A percentile compares a stretch with the other conserved stretches of the same genome.
Conservation (phyloP, 495 filamentous ascomycete species). For the Aspergillus egyptiacus region DNA sequence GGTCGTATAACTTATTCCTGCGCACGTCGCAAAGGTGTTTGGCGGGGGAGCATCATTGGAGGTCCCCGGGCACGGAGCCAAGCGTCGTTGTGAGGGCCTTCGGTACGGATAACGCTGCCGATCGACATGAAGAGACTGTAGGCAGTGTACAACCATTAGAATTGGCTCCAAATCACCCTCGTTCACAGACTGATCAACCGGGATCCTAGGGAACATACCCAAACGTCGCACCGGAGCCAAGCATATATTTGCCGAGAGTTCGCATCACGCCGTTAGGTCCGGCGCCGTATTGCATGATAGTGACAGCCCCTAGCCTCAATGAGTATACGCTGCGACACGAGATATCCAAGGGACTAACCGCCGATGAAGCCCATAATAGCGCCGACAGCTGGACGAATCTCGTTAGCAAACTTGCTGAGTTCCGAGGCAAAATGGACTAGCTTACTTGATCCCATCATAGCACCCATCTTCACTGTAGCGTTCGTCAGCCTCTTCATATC, state of each 20-base stretch:
- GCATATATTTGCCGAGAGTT: constrained; percentile 93
- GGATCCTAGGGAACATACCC: too few species aligned
- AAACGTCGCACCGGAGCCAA: constrained; percentile 93
- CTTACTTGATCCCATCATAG: constrained; percentile 95
- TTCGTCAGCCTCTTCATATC: not conserved
- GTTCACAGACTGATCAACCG: too few species aligned
- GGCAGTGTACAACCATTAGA: too few species aligned
- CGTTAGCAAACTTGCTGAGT: constrained; percentile 11
- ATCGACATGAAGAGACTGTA: constrained; percentile 98
- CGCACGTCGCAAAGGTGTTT: constrained; percentile 31
- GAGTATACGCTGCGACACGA: constrained; percentile 1
- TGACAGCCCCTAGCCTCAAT: constrained; percentile 64
- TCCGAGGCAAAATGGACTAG: constrained; percentile 11
- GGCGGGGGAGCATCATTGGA: constrained; percentile 45
- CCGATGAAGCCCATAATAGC: constrained; percentile 97
- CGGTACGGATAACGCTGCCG: constrained; percentile 88
- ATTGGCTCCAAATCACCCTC: too few species aligned
- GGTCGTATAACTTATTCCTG: constrained; percentile 28
- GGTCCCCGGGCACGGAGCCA: constrained; percentile 43
- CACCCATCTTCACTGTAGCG: constrained; percentile 86
- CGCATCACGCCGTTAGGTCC: constrained; percentile 90
- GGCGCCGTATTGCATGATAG: constrained; percentile 88
- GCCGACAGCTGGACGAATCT: constrained; percentile 66
- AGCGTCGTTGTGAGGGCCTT: constrained; percentile 50
- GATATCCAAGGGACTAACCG: constrained; percentile 48